These are phyloP conservation scores for Monilinia fructicola DNA, from an alignment of 2,329 filamentous ascomycete genomes.

Conservation along the genomic window DNA sequence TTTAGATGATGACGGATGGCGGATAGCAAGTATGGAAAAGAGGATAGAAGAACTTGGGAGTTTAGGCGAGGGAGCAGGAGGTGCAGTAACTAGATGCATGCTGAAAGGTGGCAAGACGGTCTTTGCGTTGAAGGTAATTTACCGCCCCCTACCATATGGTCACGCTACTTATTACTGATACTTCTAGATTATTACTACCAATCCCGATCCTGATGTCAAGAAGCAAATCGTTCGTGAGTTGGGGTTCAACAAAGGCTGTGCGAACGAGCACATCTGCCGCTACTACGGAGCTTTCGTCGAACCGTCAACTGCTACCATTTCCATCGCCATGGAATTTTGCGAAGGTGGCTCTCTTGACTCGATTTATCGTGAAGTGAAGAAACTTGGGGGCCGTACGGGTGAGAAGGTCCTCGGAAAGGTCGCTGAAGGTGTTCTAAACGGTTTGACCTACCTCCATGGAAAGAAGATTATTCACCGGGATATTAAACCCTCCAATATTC, in stretches of 20 bases:
- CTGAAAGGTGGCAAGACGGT: slow-evolving; percentile 90
- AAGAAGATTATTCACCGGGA: slow-evolving; percentile 98
- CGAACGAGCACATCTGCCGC: slow-evolving; percentile 91
- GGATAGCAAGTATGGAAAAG: slow-evolving; percentile 84
- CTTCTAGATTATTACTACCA: slow-evolving; percentile 88
- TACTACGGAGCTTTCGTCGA: slow-evolving; percentile 98
- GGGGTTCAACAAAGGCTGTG: slow-evolving; percentile 96
- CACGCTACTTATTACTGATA: slow-evolving; percentile 18
- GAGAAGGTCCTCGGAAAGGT: slow-evolving; percentile 98
- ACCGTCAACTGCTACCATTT: slow-evolving; percentile 92
- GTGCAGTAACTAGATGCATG: slow-evolving; percentile 88
- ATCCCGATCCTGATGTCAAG: slow-evolving; percentile 96
- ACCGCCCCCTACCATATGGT: slow-evolving; percentile 22
- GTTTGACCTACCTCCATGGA: slow-evolving; percentile 90
- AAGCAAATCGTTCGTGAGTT: slow-evolving; percentile 97
- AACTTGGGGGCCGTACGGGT: slow-evolving; percentile 87
- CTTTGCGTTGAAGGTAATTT: slow-evolving; percentile 86
- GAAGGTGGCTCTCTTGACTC: slow-evolving; percentile 94
- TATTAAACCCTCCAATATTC: slow-evolving; percentile 97
- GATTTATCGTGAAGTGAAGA: slow-evolving; percentile 96
- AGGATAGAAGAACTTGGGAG: slow-evolving; percentile 86
- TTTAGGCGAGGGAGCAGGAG: slow-evolving; percentile 90
- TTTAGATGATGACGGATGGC: slow-evolving; percentile 92
- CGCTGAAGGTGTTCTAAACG: slow-evolving; percentile 89
- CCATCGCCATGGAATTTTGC: slow-evolving; percentile 98